A percentile compares a stretch with the other conserved stretches of the same genome.
These are phyloP conservation scores for Sonneratia caseolaris DNA, from an alignment of 345 rosid species.

Conservation along the genomic window DNA sequence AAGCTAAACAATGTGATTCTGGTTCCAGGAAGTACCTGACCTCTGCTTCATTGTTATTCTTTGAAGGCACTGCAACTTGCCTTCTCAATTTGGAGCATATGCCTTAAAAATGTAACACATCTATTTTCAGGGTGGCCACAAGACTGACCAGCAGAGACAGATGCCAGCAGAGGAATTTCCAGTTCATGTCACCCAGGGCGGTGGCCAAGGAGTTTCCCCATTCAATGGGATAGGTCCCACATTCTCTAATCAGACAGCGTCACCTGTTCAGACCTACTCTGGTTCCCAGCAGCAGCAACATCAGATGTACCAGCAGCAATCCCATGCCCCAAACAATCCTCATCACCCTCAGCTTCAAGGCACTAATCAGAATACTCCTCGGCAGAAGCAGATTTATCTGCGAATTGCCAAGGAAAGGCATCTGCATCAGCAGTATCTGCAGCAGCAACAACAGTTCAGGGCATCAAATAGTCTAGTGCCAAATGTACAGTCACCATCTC, in stretches of 20 bases:
- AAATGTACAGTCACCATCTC: conserved; percentile 54
- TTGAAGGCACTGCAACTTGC: background rate
- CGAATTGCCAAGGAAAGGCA: conserved; percentile 65
- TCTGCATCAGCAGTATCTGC: conserved; percentile 60
- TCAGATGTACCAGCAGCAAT: conserved; percentile 54
- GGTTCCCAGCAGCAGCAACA: conserved; percentile 67
- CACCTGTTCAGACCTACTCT: conserved; percentile 56
- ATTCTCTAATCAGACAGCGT: conserved; percentile 59
- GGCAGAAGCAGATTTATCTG: conserved; percentile 59
- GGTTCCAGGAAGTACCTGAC: background rate
- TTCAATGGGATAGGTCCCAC: conserved; percentile 61
- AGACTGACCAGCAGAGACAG: conserved; percentile 51
- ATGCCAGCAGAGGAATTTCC: conserved; percentile 49
- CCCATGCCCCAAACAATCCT: conserved; percentile 46
- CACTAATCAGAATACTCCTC: conserved; percentile 46
- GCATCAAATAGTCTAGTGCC: conserved; percentile 49
- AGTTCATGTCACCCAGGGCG: conserved; percentile 71
- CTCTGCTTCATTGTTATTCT: background rate
- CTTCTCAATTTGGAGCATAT: background rate
- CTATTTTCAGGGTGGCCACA: conserved; percentile 35
- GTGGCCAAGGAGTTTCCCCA: conserved; percentile 53
- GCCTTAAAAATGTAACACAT: background rate
- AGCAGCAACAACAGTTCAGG: conserved; percentile 43
- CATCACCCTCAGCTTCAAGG: conserved; percentile 55
- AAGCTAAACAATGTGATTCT: background rate